Evolutionary conservation across 352 stramenopile species (phyloP), one percentile per base, ranked within the genome.

Genomic region (Globisporangium paddicum): DNA sequence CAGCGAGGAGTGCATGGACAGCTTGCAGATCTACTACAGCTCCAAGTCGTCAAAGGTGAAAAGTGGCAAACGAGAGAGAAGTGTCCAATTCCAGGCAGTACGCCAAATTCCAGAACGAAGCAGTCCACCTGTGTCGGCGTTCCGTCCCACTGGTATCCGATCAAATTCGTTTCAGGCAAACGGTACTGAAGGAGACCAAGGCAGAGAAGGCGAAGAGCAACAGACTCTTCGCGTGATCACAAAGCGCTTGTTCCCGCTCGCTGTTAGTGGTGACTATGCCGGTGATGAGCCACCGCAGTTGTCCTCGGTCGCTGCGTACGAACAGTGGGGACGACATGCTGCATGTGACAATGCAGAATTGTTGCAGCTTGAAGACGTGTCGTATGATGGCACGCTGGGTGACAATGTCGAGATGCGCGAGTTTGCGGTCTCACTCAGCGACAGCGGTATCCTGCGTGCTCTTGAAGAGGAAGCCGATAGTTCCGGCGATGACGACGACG

Each of bases 1-100:
- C 53, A 87, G 76, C 32, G 78, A 91, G 52, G 84, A 93, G 50
- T 91, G 79, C 57, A 71, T 84, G 25, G 82, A 91, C 62, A 92
- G 84, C 55, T 68, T 82, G 62, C 78, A 84, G 37, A 85, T 87
- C 58, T 86, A 85, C 62, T 89, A 88, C 62, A 61, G 71, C 19
- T 67, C 75, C 21, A 66, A 69, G 49, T 63, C 73, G 6, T 47
- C 60, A n/a, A 71, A 75, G 32, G 60, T 50, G 3, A 62, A 58
- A 30, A 55, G 37, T 52, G n/a, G n/a, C n/a, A 67, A 38, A 18
- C 48, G 41, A 57, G 62, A 55, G 6, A 47, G 42, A 53, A 55
- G 49, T 10, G 44, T 54, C 2, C 44, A 38, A 11, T 58, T 55
- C 32, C 60, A 46, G 32, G 19, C 35, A 34, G 21, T 14, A 11